Base-by-base conservation (phyloP, 2,329 filamentous ascomycete species). In the Amesomyces nigricolor region DNA sequence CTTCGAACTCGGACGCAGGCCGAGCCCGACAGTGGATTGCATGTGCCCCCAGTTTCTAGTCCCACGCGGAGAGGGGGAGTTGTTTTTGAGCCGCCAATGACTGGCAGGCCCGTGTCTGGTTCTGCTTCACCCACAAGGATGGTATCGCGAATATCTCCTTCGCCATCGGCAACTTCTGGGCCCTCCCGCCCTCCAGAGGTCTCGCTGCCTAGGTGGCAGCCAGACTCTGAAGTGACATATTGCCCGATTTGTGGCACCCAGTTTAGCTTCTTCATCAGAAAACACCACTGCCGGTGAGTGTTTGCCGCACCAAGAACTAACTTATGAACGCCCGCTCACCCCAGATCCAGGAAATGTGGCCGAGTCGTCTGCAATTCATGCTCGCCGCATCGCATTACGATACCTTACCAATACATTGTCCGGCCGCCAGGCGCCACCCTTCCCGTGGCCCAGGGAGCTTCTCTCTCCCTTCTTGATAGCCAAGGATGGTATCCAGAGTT, bases 331-430 rank as follows among this genome's bases (percentile, higher is more conserved):
- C 22, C 22, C 22, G 40, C 51, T 58, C 16, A 47, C 30, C 47
- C 32, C 43, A 45, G 47, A 47, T 29, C 49, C 47, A 88, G 86
- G 63, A 96, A 96, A 80, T 97, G 92, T 68, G 92, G 92, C 45
- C 79, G 91, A 58, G 91, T 97, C 8, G 92, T 97, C 22, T 97
- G 92, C 71, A 85, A 86, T 56, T 78, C 83, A 17, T 97, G 92
- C 73, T 96, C 92, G 2, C 92, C 92, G 3, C 92, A 97, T 70
- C 83, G 91, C 58, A 97, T 97, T 67, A 95, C 89, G 3, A 96
- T 97, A 60, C 92, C 92, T 1, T 82, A 91, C 61, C 89, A 94
- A 67, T 97, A 89, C 69, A 96, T 97, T 61, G 91, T 96, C 26
- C 86, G 87, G 47, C 88, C 89, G 3, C 87, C 88, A 1, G 77